Evolutionary conservation across 805 yeast genomes (phyloP).

Genomic region (Jamesozyma spencerorum): DNA sequence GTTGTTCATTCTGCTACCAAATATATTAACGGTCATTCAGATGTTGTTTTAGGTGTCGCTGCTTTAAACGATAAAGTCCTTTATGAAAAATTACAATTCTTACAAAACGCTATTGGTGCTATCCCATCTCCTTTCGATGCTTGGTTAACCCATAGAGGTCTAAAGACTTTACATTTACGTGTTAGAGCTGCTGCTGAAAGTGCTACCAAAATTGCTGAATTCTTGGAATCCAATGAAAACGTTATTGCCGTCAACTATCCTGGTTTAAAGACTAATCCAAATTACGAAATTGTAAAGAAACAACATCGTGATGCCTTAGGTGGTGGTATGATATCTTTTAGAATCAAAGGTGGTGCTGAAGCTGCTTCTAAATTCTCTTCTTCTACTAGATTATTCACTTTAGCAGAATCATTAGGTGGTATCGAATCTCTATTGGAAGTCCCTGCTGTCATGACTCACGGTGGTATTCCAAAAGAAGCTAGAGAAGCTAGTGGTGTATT

Average conservation of each 20-base stretch:
- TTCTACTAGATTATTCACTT: constrained; percentile 64
- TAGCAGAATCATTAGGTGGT: constrained; percentile 89
- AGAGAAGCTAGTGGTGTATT: constrained; percentile 74
- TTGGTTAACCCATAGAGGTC: constrained; percentile 89
- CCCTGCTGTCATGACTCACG: constrained; percentile 88
- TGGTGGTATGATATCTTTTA: constrained; percentile 86
- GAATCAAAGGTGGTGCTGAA: constrained; percentile 72
- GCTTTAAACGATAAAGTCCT: constrained; percentile 56
- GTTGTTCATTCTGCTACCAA: constrained; percentile 86
- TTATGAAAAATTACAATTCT: constrained; percentile 57
- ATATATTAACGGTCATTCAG: constrained; percentile 87
- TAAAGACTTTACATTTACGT: constrained; percentile 78
- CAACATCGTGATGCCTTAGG: constrained; percentile 83
- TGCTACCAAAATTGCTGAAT: constrained; percentile 65
- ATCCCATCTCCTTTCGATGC: constrained; percentile 85
- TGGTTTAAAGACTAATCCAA: constrained; percentile 58
- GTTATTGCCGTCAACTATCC: constrained; percentile 75
- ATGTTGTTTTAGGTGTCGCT: constrained; percentile 78
- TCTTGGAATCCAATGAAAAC: constrained; percentile 38
- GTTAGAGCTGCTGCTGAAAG: constrained; percentile 56
- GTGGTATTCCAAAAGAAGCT: constrained; percentile 72
- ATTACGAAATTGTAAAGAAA: constrained; percentile 51
- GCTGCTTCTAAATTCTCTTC: constrained; percentile 70
- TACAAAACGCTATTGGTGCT: constrained; percentile 84
- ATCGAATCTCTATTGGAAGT: constrained; percentile 79